A percentile compares a stretch with the other conserved stretches of the same genome.
These are phyloP conservation scores for Linum usitatissimum DNA, from an alignment of 345 rosid genomes.

Conservation along the genomic window DNA sequence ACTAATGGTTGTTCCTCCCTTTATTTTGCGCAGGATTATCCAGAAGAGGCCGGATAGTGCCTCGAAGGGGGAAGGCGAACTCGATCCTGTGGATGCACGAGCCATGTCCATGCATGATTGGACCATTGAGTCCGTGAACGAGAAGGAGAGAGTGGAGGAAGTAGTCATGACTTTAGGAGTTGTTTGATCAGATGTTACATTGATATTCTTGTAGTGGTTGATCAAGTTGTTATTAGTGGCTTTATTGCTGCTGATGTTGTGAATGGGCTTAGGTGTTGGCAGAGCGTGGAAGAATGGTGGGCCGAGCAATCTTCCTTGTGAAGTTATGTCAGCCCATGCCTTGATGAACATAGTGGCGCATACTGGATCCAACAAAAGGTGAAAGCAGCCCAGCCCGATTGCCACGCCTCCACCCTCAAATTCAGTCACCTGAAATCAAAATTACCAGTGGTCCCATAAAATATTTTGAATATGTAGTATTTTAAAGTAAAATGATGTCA, in stretches of 20 bases:
- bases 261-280: constrained; percentile 25
- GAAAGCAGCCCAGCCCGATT: constrained; percentile 61
- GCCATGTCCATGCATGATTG: constrained; percentile 32
- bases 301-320: constrained; percentile 18
- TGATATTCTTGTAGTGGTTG: constrained; percentile 28
- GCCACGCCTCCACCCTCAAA: constrained; percentile 71
- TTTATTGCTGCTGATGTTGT: constrained; percentile 6
- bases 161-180: too few species aligned
- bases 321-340: constrained; percentile 64
- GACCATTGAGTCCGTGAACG: constrained; percentile 34
- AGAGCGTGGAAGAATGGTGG: constrained; percentile 45
- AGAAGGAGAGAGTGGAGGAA: background rate
- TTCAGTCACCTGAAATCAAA: constrained; percentile 44
- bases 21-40: constrained; percentile 40
- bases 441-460: background rate
- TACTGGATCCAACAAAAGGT: constrained; percentile 50
- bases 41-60: constrained; percentile 52
- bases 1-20: constrained; percentile 17
- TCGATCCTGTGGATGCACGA: background rate
- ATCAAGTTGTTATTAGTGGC: constrained; percentile 16
- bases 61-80: constrained; percentile 28
- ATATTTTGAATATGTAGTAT: too few species aligned
- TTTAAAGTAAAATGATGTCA: too few species aligned
- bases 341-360: constrained; percentile 45
- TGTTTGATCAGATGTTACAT: constrained; percentile 29